A percentile compares a stretch with the other conserved stretches of the same genome.
phyloP scores from a whole-genome alignment of 208 protist species.

The Trypanosoma boissoni region DNA sequence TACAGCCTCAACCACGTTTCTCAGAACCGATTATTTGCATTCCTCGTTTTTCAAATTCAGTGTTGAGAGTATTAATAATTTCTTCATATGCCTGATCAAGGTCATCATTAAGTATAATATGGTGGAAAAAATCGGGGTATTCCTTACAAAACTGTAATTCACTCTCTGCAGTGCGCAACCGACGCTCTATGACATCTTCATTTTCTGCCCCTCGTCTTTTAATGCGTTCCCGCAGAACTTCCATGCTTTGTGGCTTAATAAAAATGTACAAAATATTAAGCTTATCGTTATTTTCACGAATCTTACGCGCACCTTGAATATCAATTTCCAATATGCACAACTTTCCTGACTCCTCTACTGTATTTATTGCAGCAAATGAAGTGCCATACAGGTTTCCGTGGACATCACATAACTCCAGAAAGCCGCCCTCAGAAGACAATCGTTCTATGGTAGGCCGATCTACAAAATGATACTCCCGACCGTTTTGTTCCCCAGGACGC shows the following conservation, averaged over 20 bases:
- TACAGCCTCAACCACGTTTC: too few relatives aligned
- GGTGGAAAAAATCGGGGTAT: conserved; percentile 67
- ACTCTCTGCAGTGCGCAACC: conserved; percentile 65
- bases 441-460: conserved; percentile 55
- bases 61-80: conserved; percentile 50
- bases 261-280: conserved; percentile 71
- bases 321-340: conserved; percentile 91
- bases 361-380: conserved; percentile 66
- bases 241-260: conserved; percentile 65
- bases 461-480: conserved; percentile 91
- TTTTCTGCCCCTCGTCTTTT: conserved; percentile 67
- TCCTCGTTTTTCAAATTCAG: conserved; percentile 44
- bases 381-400: conserved; percentile 97
- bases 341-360: conserved; percentile 66
- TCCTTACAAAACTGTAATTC: conserved; percentile 76
- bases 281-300: conserved; percentile 29
- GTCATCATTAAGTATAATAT: conserved; percentile 74
- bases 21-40: conserved; percentile 30
- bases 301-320: conserved; percentile 86
- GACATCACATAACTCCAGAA: conserved; percentile 91
- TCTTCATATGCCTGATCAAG: conserved; percentile 60
- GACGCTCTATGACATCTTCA: conserved; percentile 64
- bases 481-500: conserved; percentile 82
- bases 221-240: conserved; percentile 80
- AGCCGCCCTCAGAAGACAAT: conserved; percentile 70